Base-by-base conservation (phyloP, 2,329 filamentous ascomycete genomes). In the Talaromyces sp. region DNA sequence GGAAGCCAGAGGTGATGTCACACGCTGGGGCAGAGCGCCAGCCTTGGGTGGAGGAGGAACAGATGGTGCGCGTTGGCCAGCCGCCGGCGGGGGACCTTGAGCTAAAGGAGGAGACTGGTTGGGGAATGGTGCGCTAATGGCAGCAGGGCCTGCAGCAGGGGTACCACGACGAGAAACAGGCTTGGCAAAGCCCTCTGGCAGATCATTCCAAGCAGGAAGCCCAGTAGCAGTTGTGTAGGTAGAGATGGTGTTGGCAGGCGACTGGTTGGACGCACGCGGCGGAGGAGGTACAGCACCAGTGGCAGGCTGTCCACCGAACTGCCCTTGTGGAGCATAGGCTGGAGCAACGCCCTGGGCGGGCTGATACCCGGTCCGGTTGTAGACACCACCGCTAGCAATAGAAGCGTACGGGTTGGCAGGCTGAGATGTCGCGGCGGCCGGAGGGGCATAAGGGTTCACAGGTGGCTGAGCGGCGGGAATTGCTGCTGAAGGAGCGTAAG, bases 121-220 rank as follows among this genome's bases (percentile, higher is more conserved):
- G 2, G 85, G 82, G 77, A 94, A 96, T 8, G 91, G 90, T 16
- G 89, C 85, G n/a, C 81, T 84, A 46, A 91, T 85, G 3, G 88
- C 79, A 47, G 85, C 83, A 39, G 75, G 68, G 29, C 85, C 78
- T 49, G 85, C 78, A 50, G 81, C 85, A 2, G 92, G 91, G 1
- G 93, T 97, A 41, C 81, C 81, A 68, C 87, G 85, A 61, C 92
- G 86, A 19, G 87, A 82, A 13, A 84, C 82, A 49, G 82, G 77
- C 77, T 93, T 90, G 41, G 84, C 81, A 41, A 97, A 86, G 51
- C 76, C 89, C 65, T 96, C 83, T 1, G 94, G 94, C 47, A 95
- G 88, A 72, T 99, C 94, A 64, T 99, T 99, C 94, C 94, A 99
- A 63, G 89, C 88, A 24, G 87, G 84, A 58, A 87, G 86, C 58